phyloP scores from a whole-genome alignment of 169 alveolate genomes.

The Plasmodium gallinaceum region DNA sequence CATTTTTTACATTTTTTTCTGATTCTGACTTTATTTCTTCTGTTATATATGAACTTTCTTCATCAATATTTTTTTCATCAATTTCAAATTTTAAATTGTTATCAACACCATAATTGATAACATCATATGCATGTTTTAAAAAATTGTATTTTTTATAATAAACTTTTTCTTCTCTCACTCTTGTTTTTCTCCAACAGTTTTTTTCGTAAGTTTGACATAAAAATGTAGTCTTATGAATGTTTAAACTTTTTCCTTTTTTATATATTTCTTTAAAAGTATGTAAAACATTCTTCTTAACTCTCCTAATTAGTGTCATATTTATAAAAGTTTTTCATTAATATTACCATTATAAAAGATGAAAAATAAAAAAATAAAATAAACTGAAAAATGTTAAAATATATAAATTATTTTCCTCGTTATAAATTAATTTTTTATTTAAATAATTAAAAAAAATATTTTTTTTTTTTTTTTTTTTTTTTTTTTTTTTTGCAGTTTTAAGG shows the following conservation, averaged over 20 bases:
- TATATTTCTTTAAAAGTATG: conserved; percentile 72
- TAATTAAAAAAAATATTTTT: too few species aligned
- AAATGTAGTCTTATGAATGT: conserved; percentile 68
- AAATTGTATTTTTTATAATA: conserved; percentile 71
- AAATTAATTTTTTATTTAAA: too few species aligned
- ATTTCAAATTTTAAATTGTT: conserved; percentile 59
- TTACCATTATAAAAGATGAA: neutral
- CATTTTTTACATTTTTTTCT: conserved; percentile 50
- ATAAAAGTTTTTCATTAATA: neutral
- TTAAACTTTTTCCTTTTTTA: conserved; percentile 55
- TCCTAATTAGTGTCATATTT: conserved; percentile 57
- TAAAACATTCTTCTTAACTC: conserved; percentile 62
- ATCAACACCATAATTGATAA: conserved; percentile 71
- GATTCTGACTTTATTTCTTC: conserved; percentile 24
- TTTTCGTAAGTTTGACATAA: conserved; percentile 75
- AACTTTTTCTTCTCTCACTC: conserved; percentile 72
- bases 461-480: too few species aligned
- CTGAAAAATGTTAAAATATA: neutral
- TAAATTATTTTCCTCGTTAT: too few species aligned
- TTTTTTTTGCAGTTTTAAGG: too few species aligned
- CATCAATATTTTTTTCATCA: conserved; percentile 59
- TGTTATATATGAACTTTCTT: conserved; percentile 65
- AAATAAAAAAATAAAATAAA: neutral
- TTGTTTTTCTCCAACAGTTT: conserved; percentile 77
- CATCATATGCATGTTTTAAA: conserved; percentile 73